A percentile compares a stretch with the other conserved stretches of the same genome.
phyloP scores from a whole-genome alignment of 2,329 filamentous ascomycete species.

The Neurospora sp. region DNA sequence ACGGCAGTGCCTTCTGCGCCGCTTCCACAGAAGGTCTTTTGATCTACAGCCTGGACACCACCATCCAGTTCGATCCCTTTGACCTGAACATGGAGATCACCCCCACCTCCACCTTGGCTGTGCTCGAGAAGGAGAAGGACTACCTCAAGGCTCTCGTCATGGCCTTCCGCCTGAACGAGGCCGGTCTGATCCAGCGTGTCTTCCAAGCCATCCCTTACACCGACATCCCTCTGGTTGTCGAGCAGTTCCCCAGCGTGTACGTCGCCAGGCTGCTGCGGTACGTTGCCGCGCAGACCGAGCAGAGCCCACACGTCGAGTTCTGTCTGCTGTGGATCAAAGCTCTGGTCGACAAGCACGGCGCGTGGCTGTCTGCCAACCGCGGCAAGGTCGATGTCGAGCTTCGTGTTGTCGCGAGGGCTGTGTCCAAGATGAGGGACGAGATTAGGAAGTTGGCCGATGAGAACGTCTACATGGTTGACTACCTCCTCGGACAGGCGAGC shows the following conservation, averaged over 20 bases:
- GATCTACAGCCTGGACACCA: slow-evolving; percentile 82
- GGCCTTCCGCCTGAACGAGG: slow-evolving; percentile 92
- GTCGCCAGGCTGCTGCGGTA: slow-evolving; percentile 77
- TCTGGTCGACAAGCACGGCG: slow-evolving; percentile 70
- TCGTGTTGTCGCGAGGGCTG: slow-evolving; percentile 69
- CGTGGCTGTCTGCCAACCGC: slow-evolving; percentile 73
- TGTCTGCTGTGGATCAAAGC: slow-evolving; percentile 89
- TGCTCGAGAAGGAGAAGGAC: slow-evolving; percentile 59
- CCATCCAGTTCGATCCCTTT: slow-evolving; percentile 85
- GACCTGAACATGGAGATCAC: slow-evolving; percentile 93
- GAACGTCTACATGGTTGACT: slow-evolving; percentile 84
- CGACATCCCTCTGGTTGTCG: slow-evolving; percentile 70
- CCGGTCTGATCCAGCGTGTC: slow-evolving; percentile 69
- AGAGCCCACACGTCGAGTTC: slow-evolving; percentile 89
- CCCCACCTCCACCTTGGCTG: slow-evolving; percentile 67
- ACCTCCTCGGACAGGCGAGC: slow-evolving; percentile 50
- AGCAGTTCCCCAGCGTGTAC: slow-evolving; percentile 74
- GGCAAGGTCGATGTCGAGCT: slow-evolving; percentile 76
- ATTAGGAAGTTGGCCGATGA: slow-evolving; percentile 76
- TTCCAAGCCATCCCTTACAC: slow-evolving; percentile 72
- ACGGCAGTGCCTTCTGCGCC: slow-evolving; percentile 84
- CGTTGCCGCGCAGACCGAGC: slow-evolving; percentile 77
- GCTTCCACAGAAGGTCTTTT: slow-evolving; percentile 90
- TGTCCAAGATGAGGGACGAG: slow-evolving; percentile 72
- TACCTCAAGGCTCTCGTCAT: slow-evolving; percentile 91